Conservation (phyloP, 1,284 basidiomycete genomes). For the Rhodotorula sp. region DNA sequence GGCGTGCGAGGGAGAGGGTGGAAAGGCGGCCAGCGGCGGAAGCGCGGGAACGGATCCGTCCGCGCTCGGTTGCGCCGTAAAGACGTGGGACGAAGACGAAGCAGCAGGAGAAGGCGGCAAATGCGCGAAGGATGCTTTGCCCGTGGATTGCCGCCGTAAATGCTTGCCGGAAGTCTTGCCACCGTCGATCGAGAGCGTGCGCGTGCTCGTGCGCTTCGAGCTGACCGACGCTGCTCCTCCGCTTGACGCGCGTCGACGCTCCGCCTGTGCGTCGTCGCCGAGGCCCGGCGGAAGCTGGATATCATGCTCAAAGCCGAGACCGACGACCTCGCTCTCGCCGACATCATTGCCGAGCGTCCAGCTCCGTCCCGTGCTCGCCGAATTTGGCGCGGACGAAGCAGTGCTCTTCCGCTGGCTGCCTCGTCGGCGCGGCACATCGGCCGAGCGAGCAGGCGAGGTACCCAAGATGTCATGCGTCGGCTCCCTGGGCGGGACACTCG, state of each 20-base stretch:
- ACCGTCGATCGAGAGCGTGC: slow-evolving; percentile 22
- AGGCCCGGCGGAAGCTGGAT: background rate
- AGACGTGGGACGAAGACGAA: slow-evolving; percentile 75
- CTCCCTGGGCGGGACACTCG: slow-evolving; percentile 14
- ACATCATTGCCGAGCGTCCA: background rate
- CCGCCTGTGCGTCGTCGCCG: background rate
- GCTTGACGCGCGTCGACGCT: background rate
- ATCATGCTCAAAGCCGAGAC: slow-evolving; percentile 36
- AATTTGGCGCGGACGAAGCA: slow-evolving; percentile 12
- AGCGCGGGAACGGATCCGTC: slow-evolving; percentile 51
- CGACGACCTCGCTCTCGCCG: slow-evolving; percentile 7
- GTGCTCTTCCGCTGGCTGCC: slow-evolving; percentile 21
- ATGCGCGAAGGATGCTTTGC: slow-evolving; percentile 33
- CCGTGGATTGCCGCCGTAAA: slow-evolving; percentile 24
- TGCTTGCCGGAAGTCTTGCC: slow-evolving; percentile 26
- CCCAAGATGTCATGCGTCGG: no score
- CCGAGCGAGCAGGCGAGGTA: no score
- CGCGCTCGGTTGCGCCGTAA: slow-evolving; percentile 27
- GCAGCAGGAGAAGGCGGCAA: slow-evolving; percentile 41
- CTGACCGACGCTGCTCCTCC: slow-evolving; percentile 2
- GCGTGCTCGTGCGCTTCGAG: slow-evolving; percentile 17
- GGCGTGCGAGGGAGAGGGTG: slow-evolving; percentile 20
- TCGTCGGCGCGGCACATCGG: background rate
- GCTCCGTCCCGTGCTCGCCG: slow-evolving; percentile 4
- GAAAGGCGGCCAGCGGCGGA: slow-evolving; percentile 55